Percentiles rank a stretch among this genome's conserved stretches.
Evolutionary conservation across 2,329 filamentous ascomycete genomes (phyloP).

Genomic region (Aspergillus fumigatus): DNA sequence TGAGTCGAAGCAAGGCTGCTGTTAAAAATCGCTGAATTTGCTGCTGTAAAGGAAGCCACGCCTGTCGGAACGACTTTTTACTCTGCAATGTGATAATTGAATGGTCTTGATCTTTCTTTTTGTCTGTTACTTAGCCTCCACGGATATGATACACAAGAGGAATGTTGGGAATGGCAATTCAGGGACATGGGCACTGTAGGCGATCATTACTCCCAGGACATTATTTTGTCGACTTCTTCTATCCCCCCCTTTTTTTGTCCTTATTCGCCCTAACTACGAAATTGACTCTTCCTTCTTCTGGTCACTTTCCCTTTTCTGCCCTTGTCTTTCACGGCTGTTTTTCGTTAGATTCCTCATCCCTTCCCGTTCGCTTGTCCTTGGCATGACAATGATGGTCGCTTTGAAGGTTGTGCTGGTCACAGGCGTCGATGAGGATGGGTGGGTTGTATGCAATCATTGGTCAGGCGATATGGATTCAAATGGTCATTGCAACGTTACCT

Average conservation of each 20-base stretch:
- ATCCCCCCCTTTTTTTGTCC: slow-evolving; percentile 12
- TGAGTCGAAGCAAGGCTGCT: slow-evolving; percentile 59
- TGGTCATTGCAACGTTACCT: background rate
- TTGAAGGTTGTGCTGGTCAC: background rate
- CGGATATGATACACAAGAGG: slow-evolving; percentile 32
- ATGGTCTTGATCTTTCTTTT: slow-evolving; percentile 34
- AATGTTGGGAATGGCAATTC: slow-evolving; percentile 25
- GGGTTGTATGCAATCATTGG: background rate
- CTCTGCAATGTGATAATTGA: slow-evolving; percentile 38
- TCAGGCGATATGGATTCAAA: background rate
- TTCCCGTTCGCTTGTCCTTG: background rate
- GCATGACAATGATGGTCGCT: background rate
- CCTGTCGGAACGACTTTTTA: slow-evolving; percentile 33
- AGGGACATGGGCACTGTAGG: slow-evolving; percentile 21
- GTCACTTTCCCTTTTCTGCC: slow-evolving; percentile 1
- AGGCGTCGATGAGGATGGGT: background rate
- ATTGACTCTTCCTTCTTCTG: slow-evolving; percentile 20
- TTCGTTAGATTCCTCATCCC: background rate
- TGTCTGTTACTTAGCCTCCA: slow-evolving; percentile 33
- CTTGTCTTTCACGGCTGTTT: background rate
- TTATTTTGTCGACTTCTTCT: slow-evolving; percentile 13
- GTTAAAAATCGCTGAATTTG: slow-evolving; percentile 25
- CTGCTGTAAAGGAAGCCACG: slow-evolving; percentile 19
- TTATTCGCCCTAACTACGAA: slow-evolving; percentile 18
- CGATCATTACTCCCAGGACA: slow-evolving; percentile 15